phyloP scores from a whole-genome alignment of 176 grass and related monocot species.

The Avena eriantha region DNA sequence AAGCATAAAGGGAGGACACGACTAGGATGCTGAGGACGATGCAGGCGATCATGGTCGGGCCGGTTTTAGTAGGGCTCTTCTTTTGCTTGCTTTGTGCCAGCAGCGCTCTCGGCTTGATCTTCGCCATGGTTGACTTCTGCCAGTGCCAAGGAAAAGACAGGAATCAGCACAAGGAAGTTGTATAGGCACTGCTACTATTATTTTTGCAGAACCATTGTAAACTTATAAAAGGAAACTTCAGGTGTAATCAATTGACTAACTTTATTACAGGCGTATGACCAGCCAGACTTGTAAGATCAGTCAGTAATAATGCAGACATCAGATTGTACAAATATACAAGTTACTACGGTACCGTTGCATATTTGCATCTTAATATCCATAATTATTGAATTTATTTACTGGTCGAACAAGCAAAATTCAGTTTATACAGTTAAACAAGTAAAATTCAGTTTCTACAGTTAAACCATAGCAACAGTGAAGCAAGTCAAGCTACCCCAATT shows the following conservation, averaged over 20 bases:
- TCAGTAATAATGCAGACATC: not conserved
- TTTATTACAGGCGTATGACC: not conserved
- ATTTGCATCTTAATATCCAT: not conserved
- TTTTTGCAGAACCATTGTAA: not conserved
- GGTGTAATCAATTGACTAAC: not conserved
- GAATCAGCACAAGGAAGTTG: not conserved
- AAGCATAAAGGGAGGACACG: slow-evolving; percentile 54
- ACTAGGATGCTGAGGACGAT: slow-evolving; percentile 42
- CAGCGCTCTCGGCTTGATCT: slow-evolving; percentile 73
- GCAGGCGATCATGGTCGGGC: slow-evolving; percentile 56
- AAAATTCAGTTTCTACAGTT: no score
- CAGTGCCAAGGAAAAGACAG: not conserved
- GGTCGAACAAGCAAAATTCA: no score
- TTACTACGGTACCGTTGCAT: not conserved
- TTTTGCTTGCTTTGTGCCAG: slow-evolving; percentile 81
- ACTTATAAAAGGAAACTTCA: not conserved
- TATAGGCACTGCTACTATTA: not conserved
- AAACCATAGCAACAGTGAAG: not conserved
- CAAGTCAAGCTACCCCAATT: not conserved
- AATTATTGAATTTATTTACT: no score
- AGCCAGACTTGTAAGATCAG: not conserved
- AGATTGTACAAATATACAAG: slow-evolving; percentile 7
- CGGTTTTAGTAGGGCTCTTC: slow-evolving; percentile 65
- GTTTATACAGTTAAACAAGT: no score
- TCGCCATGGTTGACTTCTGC: slow-evolving; percentile 56